These are phyloP conservation scores for Hordeum pubiflorum DNA, from an alignment of 202 grass and related monocot species.

Conservation along the genomic window DNA sequence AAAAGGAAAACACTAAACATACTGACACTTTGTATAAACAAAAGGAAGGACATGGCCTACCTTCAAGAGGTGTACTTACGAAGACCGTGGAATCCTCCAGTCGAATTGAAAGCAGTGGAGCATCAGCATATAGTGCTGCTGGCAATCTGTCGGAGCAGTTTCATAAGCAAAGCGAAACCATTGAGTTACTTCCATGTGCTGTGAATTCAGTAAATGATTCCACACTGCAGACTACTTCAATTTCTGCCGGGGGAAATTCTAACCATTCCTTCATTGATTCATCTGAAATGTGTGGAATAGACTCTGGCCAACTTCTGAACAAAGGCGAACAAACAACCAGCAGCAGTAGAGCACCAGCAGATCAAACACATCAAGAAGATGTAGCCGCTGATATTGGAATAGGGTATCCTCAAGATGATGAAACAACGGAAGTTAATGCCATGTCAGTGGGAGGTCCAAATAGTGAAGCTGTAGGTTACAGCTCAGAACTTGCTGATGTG, in stretches of 20 bases:
- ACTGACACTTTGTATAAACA: background rate
- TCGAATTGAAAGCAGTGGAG: background rate
- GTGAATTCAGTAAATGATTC: background rate
- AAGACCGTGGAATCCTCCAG: background rate
- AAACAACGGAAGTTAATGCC: background rate
- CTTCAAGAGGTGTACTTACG: background rate
- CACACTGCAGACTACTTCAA: background rate
- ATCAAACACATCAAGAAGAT: background rate
- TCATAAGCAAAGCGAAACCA: background rate
- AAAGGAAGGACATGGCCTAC: background rate
- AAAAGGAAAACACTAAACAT: background rate
- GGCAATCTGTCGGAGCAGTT: background rate
- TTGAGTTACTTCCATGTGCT: background rate
- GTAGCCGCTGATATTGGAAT: background rate
- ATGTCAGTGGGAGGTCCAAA: background rate
- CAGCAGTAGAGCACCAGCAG: background rate
- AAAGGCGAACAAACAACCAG: background rate
- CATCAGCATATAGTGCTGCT: background rate
- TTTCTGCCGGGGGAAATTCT: background rate
- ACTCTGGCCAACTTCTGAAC: background rate
- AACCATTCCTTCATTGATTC: background rate
- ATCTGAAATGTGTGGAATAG: background rate
- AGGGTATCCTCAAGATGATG: background rate
- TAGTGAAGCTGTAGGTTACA: background rate
- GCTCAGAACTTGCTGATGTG: background rate